Evolutionary conservation across 768 basidiomycete genomes (phyloP).

Genomic region (Lactarius pseudohatsudake): DNA sequence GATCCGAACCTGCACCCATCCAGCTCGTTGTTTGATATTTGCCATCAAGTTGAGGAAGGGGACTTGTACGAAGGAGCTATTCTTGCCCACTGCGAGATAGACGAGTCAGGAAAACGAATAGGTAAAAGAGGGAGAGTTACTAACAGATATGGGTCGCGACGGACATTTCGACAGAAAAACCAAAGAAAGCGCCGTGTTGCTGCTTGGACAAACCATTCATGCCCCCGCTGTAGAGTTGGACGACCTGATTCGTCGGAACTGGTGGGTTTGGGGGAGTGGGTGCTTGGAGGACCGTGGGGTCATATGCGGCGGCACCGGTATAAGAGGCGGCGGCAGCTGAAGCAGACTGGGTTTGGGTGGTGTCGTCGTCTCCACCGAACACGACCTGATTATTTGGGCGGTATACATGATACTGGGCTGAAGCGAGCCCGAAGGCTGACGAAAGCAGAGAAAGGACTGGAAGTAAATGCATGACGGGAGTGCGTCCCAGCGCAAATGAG

Average conservation of each 20-base stretch:
- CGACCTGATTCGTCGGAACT: constrained; percentile 43
- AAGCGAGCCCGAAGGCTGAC: constrained; percentile 8
- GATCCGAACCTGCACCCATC: constrained; percentile 61
- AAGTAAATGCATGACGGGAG: constrained; percentile 7
- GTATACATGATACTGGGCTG: constrained; percentile 26
- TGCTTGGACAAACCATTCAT: constrained; percentile 42
- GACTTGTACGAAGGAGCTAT: constrained; percentile 54
- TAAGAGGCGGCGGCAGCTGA: constrained; percentile 43
- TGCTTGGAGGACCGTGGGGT: constrained; percentile 49
- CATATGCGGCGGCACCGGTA: constrained; percentile 51
- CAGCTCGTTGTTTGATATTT: constrained; percentile 64
- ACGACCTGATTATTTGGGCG: constrained; percentile 28
- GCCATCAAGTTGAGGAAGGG: constrained; percentile 80
- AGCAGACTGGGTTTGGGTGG: constrained; percentile 25
- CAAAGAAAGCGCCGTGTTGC: constrained; percentile 59
- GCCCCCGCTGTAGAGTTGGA: constrained; percentile 40
- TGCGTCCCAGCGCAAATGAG: not conserved
- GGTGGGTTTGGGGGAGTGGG: constrained; percentile 50
- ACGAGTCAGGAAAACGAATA: constrained; percentile 1
- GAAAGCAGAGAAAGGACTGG: constrained; percentile 18
- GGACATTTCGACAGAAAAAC: constrained; percentile 77
- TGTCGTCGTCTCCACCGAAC: constrained; percentile 18
- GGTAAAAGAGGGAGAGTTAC: constrained; percentile 33
- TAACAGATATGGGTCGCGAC: constrained; percentile 63
- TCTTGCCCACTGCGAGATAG: constrained; percentile 47